Percentiles rank a stretch among this genome's conserved stretches.
These are phyloP conservation scores for Mycena galopus DNA, from an alignment of 768 basidiomycete genomes.

Conservation along the genomic window DNA sequence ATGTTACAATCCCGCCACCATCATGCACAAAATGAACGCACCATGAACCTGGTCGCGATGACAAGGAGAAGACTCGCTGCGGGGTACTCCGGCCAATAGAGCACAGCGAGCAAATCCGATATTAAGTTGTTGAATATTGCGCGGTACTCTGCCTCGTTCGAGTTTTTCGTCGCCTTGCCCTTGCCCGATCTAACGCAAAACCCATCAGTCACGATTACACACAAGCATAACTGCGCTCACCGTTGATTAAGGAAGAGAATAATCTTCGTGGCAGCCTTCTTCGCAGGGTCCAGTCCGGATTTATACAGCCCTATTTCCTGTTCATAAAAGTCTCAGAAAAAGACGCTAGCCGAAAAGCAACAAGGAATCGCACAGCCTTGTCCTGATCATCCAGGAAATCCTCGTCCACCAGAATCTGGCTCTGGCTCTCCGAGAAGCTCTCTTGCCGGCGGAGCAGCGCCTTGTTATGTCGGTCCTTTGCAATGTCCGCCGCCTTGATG, in stretches of 20 bases:
- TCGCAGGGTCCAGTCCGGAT: constrained; percentile 83
- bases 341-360: neutral
- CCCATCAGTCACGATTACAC: neutral
- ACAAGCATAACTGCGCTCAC: constrained; percentile 43
- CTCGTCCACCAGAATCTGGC: constrained; percentile 51
- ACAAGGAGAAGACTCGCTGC: constrained; percentile 86
- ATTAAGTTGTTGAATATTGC: constrained; percentile 93
- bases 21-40: constrained; percentile 46
- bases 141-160: constrained; percentile 95
- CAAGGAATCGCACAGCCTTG: constrained; percentile 60
- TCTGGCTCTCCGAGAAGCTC: constrained; percentile 63
- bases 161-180: constrained; percentile 88
- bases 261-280: constrained; percentile 88
- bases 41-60: constrained; percentile 90
- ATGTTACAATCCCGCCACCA: neutral
- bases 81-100: constrained; percentile 99
- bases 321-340: neutral
- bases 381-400: constrained; percentile 78
- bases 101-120: constrained; percentile 86
- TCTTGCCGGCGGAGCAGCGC: constrained; percentile 75
- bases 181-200: constrained; percentile 76
- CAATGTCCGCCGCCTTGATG: constrained; percentile 72
- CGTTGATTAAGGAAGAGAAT: constrained; percentile 81
- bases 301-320: constrained; percentile 82
- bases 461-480: constrained; percentile 72